Evolutionary conservation across 1,284 basidiomycete species (phyloP).

Genomic region (Ustanciosporium gigantosporum): DNA sequence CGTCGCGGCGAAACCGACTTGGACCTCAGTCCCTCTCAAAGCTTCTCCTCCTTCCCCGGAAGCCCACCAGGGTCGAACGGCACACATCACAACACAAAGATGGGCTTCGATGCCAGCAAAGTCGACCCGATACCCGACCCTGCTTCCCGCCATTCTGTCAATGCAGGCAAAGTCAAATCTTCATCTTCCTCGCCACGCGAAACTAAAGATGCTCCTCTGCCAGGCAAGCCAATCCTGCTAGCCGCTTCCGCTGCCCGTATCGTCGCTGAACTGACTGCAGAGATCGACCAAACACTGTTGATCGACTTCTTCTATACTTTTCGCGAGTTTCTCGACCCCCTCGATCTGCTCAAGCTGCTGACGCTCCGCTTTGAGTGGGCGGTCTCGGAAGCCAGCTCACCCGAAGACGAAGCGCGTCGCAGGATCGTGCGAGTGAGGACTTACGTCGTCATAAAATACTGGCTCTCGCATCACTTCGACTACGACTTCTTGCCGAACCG

Average conservation of each 20-base stretch:
- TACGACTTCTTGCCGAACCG: slow-evolving; percentile 50
- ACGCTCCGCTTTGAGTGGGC: slow-evolving; percentile 54
- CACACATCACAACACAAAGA: background rate
- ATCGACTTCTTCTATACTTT: slow-evolving; percentile 56
- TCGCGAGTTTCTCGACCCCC: slow-evolving; percentile 40
- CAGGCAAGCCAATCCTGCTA: slow-evolving; percentile 12
- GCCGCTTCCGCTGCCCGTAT: slow-evolving; percentile 45
- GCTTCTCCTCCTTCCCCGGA: no score
- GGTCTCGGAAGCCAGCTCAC: slow-evolving; percentile 19
- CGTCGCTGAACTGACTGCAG: slow-evolving; percentile 54
- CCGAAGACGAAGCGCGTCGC: slow-evolving; percentile 43
- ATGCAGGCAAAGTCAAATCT: background rate
- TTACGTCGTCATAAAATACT: slow-evolving; percentile 52
- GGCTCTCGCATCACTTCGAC: slow-evolving; percentile 53
- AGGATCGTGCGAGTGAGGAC: slow-evolving; percentile 53
- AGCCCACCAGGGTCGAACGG: background rate
- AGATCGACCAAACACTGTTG: slow-evolving; percentile 46
- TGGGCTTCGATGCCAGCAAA: background rate
- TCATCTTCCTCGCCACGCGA: background rate
- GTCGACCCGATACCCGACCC: no score
- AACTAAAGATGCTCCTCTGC: background rate
- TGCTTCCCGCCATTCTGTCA: background rate
- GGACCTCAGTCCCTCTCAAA: background rate
- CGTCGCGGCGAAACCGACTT: slow-evolving; percentile 18
- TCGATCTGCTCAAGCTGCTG: slow-evolving; percentile 44